These are phyloP conservation scores for Starmera stellimalicola DNA, from an alignment of 1,139 yeast genomes.

Conservation along the genomic window DNA sequence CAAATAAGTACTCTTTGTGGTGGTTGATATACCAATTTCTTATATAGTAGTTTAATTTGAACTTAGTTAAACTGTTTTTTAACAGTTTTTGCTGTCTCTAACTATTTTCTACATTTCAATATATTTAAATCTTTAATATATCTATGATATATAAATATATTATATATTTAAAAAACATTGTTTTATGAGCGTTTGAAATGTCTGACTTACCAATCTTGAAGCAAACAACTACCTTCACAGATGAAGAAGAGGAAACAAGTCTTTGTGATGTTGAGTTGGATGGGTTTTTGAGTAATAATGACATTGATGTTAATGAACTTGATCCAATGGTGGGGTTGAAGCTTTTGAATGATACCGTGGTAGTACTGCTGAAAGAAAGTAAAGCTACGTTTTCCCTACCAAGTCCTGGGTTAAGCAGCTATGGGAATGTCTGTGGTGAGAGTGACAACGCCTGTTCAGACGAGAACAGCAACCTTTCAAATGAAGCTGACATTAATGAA, in stretches of 20 bases:
- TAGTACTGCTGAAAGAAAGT: constrained; percentile 1
- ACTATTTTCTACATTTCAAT: no score
- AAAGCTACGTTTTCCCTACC: neutral
- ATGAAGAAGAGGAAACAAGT: neutral
- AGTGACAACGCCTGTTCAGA: constrained; percentile 1
- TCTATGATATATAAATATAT: no score
- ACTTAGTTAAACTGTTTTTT: no score
- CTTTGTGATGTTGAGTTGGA: constrained; percentile 6
- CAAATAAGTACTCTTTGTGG: no score
- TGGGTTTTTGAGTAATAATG: constrained; percentile 1
- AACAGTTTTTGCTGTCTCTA: no score
- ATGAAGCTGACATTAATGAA: neutral
- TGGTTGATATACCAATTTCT: no score
- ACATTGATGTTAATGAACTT: constrained; percentile 2
- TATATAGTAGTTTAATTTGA: no score
- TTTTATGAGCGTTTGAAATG: no score
- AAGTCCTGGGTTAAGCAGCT: neutral
- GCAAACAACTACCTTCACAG: neutral
- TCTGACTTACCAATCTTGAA: constrained; percentile 3
- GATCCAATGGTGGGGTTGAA: constrained; percentile 7
- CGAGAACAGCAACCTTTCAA: neutral
- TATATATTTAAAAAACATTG: no score
- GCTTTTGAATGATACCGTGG: constrained; percentile 5
- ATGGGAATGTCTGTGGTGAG: neutral
- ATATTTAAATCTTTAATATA: no score